Conservation (phyloP, 148 eudicot species). For the Mesembryanthemum crystallinum region DNA sequence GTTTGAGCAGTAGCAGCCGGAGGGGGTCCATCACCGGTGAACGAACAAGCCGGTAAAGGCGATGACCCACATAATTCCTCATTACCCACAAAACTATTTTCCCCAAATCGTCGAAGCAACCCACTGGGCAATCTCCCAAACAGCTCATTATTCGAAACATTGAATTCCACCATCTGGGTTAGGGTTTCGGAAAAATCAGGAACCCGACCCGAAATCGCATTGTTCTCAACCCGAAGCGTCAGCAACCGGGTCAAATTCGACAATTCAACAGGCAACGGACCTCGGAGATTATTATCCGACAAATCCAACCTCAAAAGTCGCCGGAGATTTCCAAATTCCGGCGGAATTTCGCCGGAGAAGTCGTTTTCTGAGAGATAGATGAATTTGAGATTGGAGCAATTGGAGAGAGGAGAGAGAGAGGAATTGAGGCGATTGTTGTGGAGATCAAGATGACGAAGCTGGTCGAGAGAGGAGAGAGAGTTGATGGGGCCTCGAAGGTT, state of each 20-base stretch:
- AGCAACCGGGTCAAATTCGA: constrained; percentile 46
- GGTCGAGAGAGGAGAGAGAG: constrained; percentile 62
- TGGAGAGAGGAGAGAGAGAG: constrained; percentile 42
- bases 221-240: constrained; percentile 65
- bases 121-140: constrained; percentile 45
- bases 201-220: constrained; percentile 61
- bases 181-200: constrained; percentile 44
- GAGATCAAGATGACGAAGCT: constrained; percentile 81
- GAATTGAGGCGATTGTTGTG: constrained; percentile 83
- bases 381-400: constrained; percentile 54
- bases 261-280: constrained; percentile 48
- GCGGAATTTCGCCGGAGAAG: constrained; percentile 61
- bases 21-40: constrained; percentile 21
- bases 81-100: constrained; percentile 64
- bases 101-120: constrained; percentile 42
- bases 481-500: constrained; percentile 75
- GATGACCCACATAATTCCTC: constrained; percentile 57
- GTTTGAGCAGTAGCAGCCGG: constrained; percentile 37
- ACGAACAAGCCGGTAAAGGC: constrained; percentile 54
- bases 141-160: constrained; percentile 64
- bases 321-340: constrained; percentile 35
- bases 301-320: constrained; percentile 68
- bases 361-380: constrained; percentile 76
- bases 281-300: constrained; percentile 69
- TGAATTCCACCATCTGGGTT: constrained; percentile 40